A percentile compares a stretch with the other conserved stretches of the same genome.
phyloP scores from a whole-genome alignment of 495 filamentous ascomycete species.

The Entonaema liquescens region DNA sequence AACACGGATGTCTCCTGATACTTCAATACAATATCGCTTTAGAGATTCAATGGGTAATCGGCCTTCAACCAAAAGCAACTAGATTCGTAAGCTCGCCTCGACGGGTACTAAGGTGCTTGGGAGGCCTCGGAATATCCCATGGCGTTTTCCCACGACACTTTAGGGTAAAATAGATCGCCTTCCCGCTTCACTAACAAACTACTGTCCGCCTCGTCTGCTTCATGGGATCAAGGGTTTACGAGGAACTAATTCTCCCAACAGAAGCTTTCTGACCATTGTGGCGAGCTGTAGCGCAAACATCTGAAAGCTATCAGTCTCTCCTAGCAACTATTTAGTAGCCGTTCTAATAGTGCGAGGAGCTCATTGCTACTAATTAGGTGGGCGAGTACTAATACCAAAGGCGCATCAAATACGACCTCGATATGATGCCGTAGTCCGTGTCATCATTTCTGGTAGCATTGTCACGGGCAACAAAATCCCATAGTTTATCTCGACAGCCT shows the following conservation, averaged over 20 bases:
- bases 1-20: conserved; percentile 19
- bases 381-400: neutral
- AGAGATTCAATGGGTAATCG: conserved; percentile 2
- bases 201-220: neutral
- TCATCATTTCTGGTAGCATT: neutral
- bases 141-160: neutral
- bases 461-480: neutral
- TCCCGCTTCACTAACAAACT: conserved; percentile 1
- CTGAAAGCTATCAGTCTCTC: neutral
- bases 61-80: conserved; percentile 15
- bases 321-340: neutral
- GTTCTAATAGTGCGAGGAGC: neutral
- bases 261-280: conserved; percentile 12
- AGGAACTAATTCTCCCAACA: neutral
- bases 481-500: neutral
- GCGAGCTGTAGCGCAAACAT: conserved; percentile 7
- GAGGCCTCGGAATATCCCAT: conserved; percentile 8
- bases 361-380: neutral
- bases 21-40: neutral
- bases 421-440: too few species aligned
- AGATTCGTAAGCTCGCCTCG: conserved; percentile 20
- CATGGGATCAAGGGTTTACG: neutral
- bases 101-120: neutral
- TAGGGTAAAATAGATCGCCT: conserved; percentile 3
- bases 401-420: too few species aligned